Evolutionary conservation across 805 yeast species (phyloP), one percentile per base, ranked within the genome.

Genomic region (Barnettozyma sp.): DNA sequence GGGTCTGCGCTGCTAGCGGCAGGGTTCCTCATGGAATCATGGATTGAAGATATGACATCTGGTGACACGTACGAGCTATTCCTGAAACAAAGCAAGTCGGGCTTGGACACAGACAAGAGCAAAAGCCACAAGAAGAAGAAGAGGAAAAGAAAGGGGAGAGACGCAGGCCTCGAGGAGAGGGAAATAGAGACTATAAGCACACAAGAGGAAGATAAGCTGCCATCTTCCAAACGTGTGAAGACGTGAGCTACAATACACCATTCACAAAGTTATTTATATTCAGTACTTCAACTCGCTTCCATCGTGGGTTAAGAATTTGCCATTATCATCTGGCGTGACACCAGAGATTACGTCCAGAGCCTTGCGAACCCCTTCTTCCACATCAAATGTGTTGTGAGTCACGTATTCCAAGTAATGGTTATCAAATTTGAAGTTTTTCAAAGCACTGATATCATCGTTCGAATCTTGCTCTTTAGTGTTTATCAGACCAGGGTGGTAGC

Each of bases 1-100:
- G 69, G 63, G 29, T 52, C 62, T 7, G 55, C 63, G 13, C 38
- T 65, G 38, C 40, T 65, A 14, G 49, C 61, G 1, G n/a, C 62
- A 20, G 66, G 68, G 0, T 41, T 56, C 17, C 33, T 64, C 8
- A 46, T 64, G 14, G 68, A 63, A 23, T 44, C 58, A 30, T 62
- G 66, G 68, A 45, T 60, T 3, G 53, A 52, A 12, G 63, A 60
- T 28, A 13, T 26, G 8, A 7, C 24, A 7, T 25, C 19, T 13
- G 36, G 25, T 11, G 36, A 33, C 5, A 17, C 26, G 15, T 37
- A 27, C 22, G 24, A 33, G 13, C n/a, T 27, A 10, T 37, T 18
- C 16, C 14, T 29, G 4, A 30, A 35, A 16, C 22, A 30, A 12
- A 26, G 9, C 26, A 18, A 22, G 17, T 22, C n/a, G n/a, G n/a